phyloP scores from a whole-genome alignment of 2,329 filamentous ascomycete genomes.

The Dactylonectria estremocensis region DNA sequence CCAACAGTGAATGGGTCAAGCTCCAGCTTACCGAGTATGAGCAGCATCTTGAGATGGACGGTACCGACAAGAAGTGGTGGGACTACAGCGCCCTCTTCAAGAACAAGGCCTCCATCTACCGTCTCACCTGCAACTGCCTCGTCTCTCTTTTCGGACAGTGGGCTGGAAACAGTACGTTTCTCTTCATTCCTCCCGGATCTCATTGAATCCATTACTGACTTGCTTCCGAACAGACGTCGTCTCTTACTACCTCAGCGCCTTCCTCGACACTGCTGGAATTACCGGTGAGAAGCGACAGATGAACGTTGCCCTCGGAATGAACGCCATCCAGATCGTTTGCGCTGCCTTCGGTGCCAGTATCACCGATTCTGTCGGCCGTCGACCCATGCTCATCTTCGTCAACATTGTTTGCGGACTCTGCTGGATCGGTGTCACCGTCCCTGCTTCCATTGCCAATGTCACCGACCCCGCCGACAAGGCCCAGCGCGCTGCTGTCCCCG shows the following conservation, averaged over 20 bases:
- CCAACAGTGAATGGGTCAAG: constrained; percentile 50
- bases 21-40: constrained; percentile 62
- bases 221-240: constrained; percentile 45
- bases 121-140: constrained; percentile 61
- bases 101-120: constrained; percentile 56
- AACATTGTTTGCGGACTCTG: constrained; percentile 62
- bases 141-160: constrained; percentile 64
- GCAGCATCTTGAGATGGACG: constrained; percentile 60
- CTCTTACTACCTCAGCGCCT: constrained; percentile 66
- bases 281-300: constrained; percentile 55
- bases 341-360: constrained; percentile 64
- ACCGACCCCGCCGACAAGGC: constrained; percentile 46
- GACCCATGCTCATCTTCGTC: constrained; percentile 64
- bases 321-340: constrained; percentile 64
- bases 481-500: constrained; percentile 46
- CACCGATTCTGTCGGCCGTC: constrained; percentile 66
- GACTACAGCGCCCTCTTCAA: constrained; percentile 63
- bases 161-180: constrained; percentile 54
- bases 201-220: constrained; percentile 4
- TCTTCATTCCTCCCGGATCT: not conserved
- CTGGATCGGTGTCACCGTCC: constrained; percentile 65
- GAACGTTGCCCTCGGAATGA: constrained; percentile 65
- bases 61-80: constrained; percentile 64
- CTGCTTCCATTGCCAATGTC: constrained; percentile 56
- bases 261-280: constrained; percentile 67